Conservation (phyloP, 495 filamentous ascomycete genomes). For the Penicillium ochrochloron region DNA sequence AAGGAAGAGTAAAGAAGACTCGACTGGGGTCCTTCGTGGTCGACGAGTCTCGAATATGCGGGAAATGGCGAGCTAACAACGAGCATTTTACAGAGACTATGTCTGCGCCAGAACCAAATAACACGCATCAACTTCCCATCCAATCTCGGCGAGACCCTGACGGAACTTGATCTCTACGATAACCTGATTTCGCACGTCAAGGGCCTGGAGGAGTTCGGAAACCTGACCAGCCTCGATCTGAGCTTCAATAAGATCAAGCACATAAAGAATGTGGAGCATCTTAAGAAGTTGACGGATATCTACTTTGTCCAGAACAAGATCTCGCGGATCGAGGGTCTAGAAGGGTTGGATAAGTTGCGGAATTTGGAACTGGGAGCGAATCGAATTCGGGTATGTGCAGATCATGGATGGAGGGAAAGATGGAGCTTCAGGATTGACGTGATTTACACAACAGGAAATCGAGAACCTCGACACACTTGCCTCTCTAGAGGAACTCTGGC, state of each 20-base stretch:
- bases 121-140: conserved; percentile 71
- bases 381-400: conserved; percentile 67
- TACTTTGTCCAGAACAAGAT: conserved; percentile 98
- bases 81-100: conserved; percentile 63
- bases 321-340: conserved; percentile 79
- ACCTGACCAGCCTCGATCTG: conserved; percentile 82
- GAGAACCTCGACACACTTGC: conserved; percentile 80
- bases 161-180: conserved; percentile 95
- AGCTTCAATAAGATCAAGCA: conserved; percentile 99
- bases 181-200: conserved; percentile 91
- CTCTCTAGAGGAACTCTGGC: conserved; percentile 85
- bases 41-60: conserved; percentile 6
- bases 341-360: conserved; percentile 70
- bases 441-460: conserved; percentile 64
- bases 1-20: not conserved
- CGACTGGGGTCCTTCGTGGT: not conserved
- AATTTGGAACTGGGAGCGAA: conserved; percentile 94
- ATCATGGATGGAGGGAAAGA: not conserved
- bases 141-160: conserved; percentile 63
- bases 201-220: conserved; percentile 75
- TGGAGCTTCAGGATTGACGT: conserved; percentile 7
- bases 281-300: conserved; percentile 78
- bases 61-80: conserved; percentile 17
- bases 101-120: conserved; percentile 93
- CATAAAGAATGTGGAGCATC: conserved; percentile 85